A percentile compares a stretch with the other conserved stretches of the same genome.
These are phyloP conservation scores for Pyricularia pennisetigena DNA, from an alignment of 2,329 filamentous ascomycete genomes.

Conservation along the genomic window DNA sequence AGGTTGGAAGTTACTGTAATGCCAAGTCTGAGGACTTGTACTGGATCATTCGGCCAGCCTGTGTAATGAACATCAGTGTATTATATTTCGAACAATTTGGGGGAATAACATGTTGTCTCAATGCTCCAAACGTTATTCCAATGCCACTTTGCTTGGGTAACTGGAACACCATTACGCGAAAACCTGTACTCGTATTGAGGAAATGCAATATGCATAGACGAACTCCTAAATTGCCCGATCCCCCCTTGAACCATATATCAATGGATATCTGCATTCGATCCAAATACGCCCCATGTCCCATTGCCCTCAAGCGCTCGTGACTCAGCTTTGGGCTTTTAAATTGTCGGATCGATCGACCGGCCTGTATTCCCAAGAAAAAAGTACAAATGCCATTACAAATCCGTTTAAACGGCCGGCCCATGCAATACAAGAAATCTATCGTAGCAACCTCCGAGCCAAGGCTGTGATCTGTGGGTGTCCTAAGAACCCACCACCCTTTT, in stretches of 20 bases:
- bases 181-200: neutral
- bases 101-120: neutral
- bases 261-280: neutral
- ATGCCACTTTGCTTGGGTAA: neutral
- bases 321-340: neutral
- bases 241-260: neutral
- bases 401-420: neutral
- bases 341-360: neutral
- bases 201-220: neutral
- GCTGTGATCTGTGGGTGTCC: neutral
- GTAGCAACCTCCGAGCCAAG: neutral
- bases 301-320: neutral
- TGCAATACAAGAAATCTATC: neutral
- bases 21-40: neutral
- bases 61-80: neutral
- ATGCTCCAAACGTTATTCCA: neutral
- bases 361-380: neutral
- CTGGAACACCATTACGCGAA: neutral
- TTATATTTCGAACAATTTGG: neutral
- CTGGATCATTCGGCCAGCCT: neutral
- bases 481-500: conserved; percentile 13
- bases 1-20: neutral
- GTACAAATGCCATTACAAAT: neutral
- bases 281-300: neutral
- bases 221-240: neutral